phyloP scores from a whole-genome alignment of 768 basidiomycete species.

The Auricularia heimuer region DNA sequence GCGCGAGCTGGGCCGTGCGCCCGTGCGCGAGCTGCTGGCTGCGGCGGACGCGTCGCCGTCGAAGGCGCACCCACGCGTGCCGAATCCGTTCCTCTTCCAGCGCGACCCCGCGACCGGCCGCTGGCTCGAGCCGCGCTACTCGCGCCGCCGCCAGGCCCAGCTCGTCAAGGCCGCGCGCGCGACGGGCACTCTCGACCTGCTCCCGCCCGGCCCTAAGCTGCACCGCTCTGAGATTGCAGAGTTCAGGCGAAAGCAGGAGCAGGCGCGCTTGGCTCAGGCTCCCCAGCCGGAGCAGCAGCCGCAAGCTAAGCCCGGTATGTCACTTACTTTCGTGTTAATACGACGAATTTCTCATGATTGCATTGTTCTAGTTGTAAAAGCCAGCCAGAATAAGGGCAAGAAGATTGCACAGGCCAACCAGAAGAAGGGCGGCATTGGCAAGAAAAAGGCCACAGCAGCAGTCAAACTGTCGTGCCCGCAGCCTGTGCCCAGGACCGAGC shows the following conservation, averaged over 20 bases:
- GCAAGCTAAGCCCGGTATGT: too few relatives aligned
- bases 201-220: conserved; percentile 64
- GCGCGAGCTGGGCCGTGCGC: not conserved
- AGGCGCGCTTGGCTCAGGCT: not conserved
- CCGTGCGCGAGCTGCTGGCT: not conserved
- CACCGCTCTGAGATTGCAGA: conserved; percentile 16
- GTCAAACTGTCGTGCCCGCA: not conserved
- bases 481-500: not conserved
- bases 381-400: too few relatives aligned
- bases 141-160: conserved; percentile 67
- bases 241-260: not conserved
- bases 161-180: conserved; percentile 62
- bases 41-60: not conserved
- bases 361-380: too few relatives aligned
- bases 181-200: conserved; percentile 40
- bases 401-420: not conserved
- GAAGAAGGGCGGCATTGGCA: not conserved
- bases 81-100: conserved; percentile 64
- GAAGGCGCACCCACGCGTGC: conserved; percentile 6
- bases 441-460: not conserved
- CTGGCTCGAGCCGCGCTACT: conserved; percentile 64
- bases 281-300: not conserved
- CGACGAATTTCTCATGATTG: too few relatives aligned
- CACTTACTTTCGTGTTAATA: too few relatives aligned
- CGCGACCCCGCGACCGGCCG: conserved; percentile 48